These are phyloP conservation scores for Pseudonitzschia delicatissima DNA, from an alignment of 108 stramenopile species.

Conservation along the genomic window DNA sequence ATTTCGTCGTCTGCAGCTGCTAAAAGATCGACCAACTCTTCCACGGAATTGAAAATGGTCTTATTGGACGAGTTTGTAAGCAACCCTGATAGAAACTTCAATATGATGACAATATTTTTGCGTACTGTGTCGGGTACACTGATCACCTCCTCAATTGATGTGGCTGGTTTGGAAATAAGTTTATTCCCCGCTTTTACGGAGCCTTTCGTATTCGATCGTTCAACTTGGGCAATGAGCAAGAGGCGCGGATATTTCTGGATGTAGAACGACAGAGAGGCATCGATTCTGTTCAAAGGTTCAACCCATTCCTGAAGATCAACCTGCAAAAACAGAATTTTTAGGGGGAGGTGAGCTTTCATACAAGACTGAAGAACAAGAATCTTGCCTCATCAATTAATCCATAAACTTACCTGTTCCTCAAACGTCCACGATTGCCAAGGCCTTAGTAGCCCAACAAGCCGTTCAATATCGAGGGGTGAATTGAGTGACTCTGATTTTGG, in stretches of 20 bases:
- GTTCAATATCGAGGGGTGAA: conserved; percentile 44
- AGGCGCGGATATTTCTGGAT: conserved; percentile 59
- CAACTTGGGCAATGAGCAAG: conserved; percentile 50
- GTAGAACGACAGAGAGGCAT: conserved; percentile 57
- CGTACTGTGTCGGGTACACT: conserved; percentile 40
- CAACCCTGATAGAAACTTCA: conserved; percentile 63
- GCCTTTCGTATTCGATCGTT: conserved; percentile 24
- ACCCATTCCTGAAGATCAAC: conserved; percentile 87
- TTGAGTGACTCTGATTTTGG: conserved; percentile 5
- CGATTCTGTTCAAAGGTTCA: conserved; percentile 70
- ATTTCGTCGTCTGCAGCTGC: conserved; percentile 68
- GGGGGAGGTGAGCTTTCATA: too few species aligned
- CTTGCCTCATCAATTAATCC: too few species aligned
- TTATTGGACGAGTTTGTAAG: conserved; percentile 83
- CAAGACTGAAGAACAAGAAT: too few species aligned
- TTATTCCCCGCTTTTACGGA: conserved; percentile 1
- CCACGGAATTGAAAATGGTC: conserved; percentile 72
- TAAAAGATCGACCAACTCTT: conserved; percentile 73
- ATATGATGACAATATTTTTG: conserved; percentile 43
- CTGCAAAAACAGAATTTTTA: conserved; percentile 33
- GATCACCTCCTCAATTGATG: conserved; percentile 37
- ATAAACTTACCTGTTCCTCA: conserved; percentile 78
- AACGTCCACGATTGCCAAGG: conserved; percentile 59
- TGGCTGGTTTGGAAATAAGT: conserved; percentile 25
- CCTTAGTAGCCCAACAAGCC: conserved; percentile 50